A percentile compares a stretch with the other conserved stretches of the same genome.
Evolutionary conservation across 345 rosid genomes (phyloP).

Genomic region (Erysimum cheiranthoides): DNA sequence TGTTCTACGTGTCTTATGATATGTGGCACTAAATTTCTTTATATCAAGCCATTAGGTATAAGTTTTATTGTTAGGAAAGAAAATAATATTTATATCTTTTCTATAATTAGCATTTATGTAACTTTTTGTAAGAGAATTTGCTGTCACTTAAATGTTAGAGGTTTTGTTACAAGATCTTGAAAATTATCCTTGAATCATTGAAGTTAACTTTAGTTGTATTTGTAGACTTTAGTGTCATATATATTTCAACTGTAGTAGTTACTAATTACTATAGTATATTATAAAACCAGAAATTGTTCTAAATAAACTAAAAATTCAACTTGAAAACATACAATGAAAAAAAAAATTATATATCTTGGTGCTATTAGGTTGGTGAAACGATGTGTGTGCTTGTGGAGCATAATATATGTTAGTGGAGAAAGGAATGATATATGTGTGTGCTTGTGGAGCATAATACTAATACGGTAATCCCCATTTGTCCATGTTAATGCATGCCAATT

Average conservation of each 20-base stretch:
- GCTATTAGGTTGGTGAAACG: slow-evolving; percentile 40
- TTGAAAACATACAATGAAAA: background rate
- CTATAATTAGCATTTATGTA: slow-evolving; percentile 4
- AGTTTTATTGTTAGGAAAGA: slow-evolving; percentile 14
- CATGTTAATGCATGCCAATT: slow-evolving; percentile 27
- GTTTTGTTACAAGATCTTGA: background rate
- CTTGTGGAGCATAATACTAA: background rate
- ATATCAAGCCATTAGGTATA: slow-evolving; percentile 25
- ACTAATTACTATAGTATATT: background rate
- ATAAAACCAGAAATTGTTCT: slow-evolving; percentile 2
- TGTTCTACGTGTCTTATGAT: slow-evolving; percentile 23
- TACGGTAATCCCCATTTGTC: slow-evolving; percentile 9
- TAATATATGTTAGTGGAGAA: slow-evolving; percentile 38
- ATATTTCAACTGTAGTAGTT: background rate
- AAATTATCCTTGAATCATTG: slow-evolving; percentile 5
- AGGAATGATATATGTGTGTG: background rate
- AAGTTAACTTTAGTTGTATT: slow-evolving; percentile 10
- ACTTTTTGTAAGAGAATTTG: background rate
- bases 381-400: slow-evolving; percentile 36
- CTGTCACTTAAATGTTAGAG: slow-evolving; percentile 11
- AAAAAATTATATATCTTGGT: background rate
- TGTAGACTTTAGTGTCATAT: background rate
- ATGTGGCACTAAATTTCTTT: background rate
- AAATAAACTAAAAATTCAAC: background rate
- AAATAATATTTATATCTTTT: background rate